phyloP scores from a whole-genome alignment of 202 grass and related monocot genomes.

The Eragrostis tef region DNA sequence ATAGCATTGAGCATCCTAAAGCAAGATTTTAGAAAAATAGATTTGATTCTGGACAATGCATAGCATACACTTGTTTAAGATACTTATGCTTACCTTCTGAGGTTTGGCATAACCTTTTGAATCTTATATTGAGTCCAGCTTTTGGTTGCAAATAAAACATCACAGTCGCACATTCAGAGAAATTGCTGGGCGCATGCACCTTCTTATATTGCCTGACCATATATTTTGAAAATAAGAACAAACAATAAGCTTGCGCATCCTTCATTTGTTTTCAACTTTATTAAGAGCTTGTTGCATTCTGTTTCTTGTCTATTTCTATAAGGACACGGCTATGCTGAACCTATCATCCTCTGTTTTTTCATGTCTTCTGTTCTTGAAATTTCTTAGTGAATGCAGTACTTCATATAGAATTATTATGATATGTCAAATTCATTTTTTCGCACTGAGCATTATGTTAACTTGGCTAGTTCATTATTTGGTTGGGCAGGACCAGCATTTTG shows the following conservation, averaged over 20 bases:
- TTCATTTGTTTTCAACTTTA: constrained; percentile 11
- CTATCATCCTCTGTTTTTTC: neutral
- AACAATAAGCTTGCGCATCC: constrained; percentile 9
- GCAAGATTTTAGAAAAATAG: neutral
- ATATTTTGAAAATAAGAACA: constrained; percentile 1
- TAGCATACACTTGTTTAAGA: constrained; percentile 2
- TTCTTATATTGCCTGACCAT: neutral
- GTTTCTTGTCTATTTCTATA: neutral
- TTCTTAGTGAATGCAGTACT: constrained; percentile 11
- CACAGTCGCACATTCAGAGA: neutral
- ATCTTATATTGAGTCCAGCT: neutral
- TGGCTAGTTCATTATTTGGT: constrained; percentile 43
- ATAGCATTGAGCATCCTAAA: constrained; percentile 32
- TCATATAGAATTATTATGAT: neutral
- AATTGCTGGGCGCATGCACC: constrained; percentile 14
- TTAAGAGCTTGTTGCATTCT: constrained; percentile 22
- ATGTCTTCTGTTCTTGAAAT: neutral
- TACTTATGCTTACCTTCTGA: constrained; percentile 3
- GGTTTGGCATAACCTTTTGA: neutral
- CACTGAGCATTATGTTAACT: neutral
- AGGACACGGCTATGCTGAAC: neutral
- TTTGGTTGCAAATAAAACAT: constrained; percentile 30
- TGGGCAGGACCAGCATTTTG: constrained; percentile 64
- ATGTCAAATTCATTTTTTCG: neutral
- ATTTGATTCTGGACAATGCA: neutral